Percentiles rank a stretch among this genome's conserved stretches.
phyloP scores from a whole-genome alignment of 2,329 filamentous ascomycete species.

The Neofusicoccum kwambonambiense region DNA sequence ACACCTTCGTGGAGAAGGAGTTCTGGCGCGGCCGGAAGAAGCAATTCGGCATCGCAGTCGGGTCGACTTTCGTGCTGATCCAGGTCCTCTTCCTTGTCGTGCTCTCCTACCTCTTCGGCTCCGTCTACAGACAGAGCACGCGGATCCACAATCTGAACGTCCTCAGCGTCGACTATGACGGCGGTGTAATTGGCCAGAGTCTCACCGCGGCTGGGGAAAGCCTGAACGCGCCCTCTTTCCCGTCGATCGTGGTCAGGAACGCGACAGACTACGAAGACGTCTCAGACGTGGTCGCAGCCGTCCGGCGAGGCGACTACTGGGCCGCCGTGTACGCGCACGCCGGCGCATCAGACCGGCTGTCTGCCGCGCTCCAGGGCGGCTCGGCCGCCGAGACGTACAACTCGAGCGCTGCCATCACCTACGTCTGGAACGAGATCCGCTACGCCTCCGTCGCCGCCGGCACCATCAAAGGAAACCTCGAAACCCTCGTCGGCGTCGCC shows the following conservation, averaged over 20 bases:
- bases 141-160: conserved; percentile 37
- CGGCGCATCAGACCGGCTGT: conserved; percentile 39
- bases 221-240: conserved; percentile 30
- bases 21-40: conserved; percentile 10
- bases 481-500: conserved; percentile 30
- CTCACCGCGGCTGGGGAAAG: conserved; percentile 32
- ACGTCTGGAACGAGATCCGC: conserved; percentile 48
- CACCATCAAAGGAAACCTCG: conserved; percentile 31
- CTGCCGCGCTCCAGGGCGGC: conserved; percentile 36
- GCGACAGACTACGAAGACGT: conserved; percentile 27
- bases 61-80: conserved; percentile 20
- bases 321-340: conserved; percentile 27
- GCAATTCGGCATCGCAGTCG: background rate
- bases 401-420: conserved; percentile 34
- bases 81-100: conserved; percentile 39
- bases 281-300: conserved; percentile 29
- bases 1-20: background rate
- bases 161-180: conserved; percentile 41
- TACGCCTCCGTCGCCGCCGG: conserved; percentile 42
- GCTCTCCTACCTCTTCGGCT: conserved; percentile 40
- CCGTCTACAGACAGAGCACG: conserved; percentile 33
- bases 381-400: conserved; percentile 34
- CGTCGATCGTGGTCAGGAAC: conserved; percentile 31
- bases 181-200: conserved; percentile 34
- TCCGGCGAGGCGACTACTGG: conserved; percentile 38